These are phyloP conservation scores for Ramaria sp. DNA, from an alignment of 768 basidiomycete species.

Conservation along the genomic window DNA sequence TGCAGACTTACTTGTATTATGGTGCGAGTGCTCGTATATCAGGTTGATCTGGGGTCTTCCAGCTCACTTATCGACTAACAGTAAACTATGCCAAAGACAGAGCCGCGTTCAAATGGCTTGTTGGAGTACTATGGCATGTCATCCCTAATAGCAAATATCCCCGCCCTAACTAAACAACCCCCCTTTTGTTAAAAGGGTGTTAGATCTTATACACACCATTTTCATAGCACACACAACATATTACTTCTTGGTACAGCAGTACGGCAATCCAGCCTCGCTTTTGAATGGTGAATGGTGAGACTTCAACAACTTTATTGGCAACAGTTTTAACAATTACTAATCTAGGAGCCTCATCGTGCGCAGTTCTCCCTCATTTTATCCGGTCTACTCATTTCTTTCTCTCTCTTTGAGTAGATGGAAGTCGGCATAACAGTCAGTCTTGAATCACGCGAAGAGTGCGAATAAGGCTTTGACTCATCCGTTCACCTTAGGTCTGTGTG, in stretches of 20 bases:
- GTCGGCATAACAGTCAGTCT: background rate
- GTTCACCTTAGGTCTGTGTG: background rate
- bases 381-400: background rate
- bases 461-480: background rate
- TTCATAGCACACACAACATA: slow-evolving; percentile 4
- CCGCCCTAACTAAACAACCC: background rate
- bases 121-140: background rate
- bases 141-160: background rate
- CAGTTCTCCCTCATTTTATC: background rate
- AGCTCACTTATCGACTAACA: background rate
- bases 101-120: background rate
- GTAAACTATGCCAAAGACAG: slow-evolving; percentile 2
- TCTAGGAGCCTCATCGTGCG: slow-evolving; percentile 3
- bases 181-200: background rate
- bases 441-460: background rate
- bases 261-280: slow-evolving; percentile 2
- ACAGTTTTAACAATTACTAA: background rate
- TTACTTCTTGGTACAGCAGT: background rate
- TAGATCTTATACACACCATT: background rate
- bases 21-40: background rate
- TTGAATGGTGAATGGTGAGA: slow-evolving; percentile 4
- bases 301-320: too few species aligned
- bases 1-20: slow-evolving; percentile 3
- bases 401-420: background rate
- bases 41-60: background rate